These are phyloP conservation scores for Chlorella sp. DNA, from an alignment of 139 green algal species.

Conservation along the genomic window DNA sequence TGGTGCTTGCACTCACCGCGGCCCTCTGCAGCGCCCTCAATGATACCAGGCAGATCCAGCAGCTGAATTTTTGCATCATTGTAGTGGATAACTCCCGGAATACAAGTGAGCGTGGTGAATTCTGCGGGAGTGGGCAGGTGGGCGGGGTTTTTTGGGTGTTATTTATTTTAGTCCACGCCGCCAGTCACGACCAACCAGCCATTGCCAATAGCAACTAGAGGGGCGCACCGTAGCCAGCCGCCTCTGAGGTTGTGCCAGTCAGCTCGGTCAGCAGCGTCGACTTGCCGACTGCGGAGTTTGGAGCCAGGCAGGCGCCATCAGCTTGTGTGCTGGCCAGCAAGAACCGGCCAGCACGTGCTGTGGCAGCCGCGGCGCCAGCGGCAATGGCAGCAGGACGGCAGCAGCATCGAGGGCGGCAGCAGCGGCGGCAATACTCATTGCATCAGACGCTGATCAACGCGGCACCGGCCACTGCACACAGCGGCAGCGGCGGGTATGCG, in stretches of 20 bases:
- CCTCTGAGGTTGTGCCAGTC: constrained; percentile 88
- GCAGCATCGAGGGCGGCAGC: neutral
- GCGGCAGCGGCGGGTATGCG: neutral
- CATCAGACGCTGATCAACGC: neutral
- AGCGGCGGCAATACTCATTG: neutral
- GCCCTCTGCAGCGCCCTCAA: constrained; percentile 95
- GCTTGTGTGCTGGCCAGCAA: too few species aligned
- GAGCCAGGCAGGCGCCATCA: too few species aligned
- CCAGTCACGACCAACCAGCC: too few species aligned
- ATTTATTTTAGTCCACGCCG: too few species aligned
- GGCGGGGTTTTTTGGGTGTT: too few species aligned
- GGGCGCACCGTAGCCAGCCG: constrained; percentile 87
- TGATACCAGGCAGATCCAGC: constrained; percentile 99
- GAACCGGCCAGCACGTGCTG: too few species aligned
- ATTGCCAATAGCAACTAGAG: too few species aligned
- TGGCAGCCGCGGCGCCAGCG: too few species aligned
- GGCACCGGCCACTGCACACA: neutral
- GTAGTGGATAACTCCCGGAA: constrained; percentile 98
- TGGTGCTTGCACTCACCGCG: too few species aligned
- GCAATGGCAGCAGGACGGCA: too few species aligned
- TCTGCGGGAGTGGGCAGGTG: constrained; percentile 36
- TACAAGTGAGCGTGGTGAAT: constrained; percentile 98
- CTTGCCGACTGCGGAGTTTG: constrained; percentile 73
- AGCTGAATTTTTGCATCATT: constrained; percentile 99
- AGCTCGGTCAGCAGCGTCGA: constrained; percentile 96